These are phyloP conservation scores for Fusarium tricinctum DNA, from an alignment of 2,329 filamentous ascomycete genomes.

Conservation along the genomic window DNA sequence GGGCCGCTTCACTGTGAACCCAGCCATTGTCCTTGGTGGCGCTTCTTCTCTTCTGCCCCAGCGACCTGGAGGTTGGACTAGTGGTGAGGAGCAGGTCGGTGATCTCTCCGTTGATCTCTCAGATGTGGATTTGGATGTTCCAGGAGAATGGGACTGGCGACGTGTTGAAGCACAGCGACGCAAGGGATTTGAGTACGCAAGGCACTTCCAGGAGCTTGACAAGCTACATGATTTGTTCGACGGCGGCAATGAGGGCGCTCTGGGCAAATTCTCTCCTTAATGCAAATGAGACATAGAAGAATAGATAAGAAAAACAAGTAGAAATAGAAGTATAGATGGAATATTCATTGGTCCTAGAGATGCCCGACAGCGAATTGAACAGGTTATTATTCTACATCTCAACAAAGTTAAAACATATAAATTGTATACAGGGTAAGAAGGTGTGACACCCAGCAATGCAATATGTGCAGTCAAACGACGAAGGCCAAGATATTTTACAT, in stretches of 20 bases:
- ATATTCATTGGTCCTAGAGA: not conserved
- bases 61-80: conserved; percentile 75
- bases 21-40: conserved; percentile 79
- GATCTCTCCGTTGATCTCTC: conserved; percentile 57
- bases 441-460: too few relatives aligned
- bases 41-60: conserved; percentile 78
- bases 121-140: conserved; percentile 53
- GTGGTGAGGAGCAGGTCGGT: conserved; percentile 60
- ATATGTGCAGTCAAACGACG: too few relatives aligned
- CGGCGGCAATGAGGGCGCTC: conserved; percentile 65
- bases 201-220: conserved; percentile 71
- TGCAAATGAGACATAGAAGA: conserved; percentile 31
- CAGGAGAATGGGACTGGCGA: conserved; percentile 70
- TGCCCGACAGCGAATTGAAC: too few relatives aligned
- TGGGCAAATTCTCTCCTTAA: conserved; percentile 64
- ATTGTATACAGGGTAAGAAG: too few relatives aligned
- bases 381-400: too few relatives aligned
- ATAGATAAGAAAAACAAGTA: not conserved
- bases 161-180: conserved; percentile 68
- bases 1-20: conserved; percentile 85
- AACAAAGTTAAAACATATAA: too few relatives aligned
- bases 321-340: conserved; percentile 2
- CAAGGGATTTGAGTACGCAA: conserved; percentile 68
- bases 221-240: conserved; percentile 66
- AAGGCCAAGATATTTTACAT: too few relatives aligned